A percentile compares a stretch with the other conserved stretches of the same genome.
phyloP scores from a whole-genome alignment of 1,284 basidiomycete genomes.

The Apiotrichum laibachii region DNA sequence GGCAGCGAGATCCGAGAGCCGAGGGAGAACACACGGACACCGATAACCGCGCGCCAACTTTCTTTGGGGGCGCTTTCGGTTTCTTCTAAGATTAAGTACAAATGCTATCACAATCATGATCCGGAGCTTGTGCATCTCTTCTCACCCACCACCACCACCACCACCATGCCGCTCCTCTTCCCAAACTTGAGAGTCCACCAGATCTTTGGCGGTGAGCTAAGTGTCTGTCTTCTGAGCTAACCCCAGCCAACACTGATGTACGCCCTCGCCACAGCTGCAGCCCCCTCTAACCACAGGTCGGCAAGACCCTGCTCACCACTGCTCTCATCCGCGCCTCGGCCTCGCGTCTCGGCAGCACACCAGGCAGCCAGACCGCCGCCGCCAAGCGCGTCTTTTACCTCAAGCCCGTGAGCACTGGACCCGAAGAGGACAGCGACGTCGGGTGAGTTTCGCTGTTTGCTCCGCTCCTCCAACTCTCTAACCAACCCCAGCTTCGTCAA shows the following conservation, averaged over 20 bases:
- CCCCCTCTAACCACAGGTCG: constrained; percentile 57
- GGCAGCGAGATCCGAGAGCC: no score
- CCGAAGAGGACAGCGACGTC: constrained; percentile 74
- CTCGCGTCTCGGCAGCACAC: constrained; percentile 20
- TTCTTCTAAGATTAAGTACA: no score
- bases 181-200: constrained; percentile 79
- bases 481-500: constrained; percentile 63
- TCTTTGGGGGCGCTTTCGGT: no score
- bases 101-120: no score
- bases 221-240: neutral
- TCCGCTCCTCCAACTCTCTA: constrained; percentile 1
- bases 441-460: constrained; percentile 56
- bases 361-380: constrained; percentile 31
- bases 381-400: constrained; percentile 67
- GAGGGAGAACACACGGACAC: no score
- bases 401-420: constrained; percentile 87
- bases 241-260: constrained; percentile 67
- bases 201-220: constrained; percentile 66
- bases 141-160: no score
- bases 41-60: no score
- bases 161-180: constrained; percentile 58
- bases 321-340: constrained; percentile 76
- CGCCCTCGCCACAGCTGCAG: neutral
- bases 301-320: constrained; percentile 84
- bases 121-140: no score